Conservation (phyloP, 768 basidiomycete species). For the Sarcodon aspratus region DNA sequence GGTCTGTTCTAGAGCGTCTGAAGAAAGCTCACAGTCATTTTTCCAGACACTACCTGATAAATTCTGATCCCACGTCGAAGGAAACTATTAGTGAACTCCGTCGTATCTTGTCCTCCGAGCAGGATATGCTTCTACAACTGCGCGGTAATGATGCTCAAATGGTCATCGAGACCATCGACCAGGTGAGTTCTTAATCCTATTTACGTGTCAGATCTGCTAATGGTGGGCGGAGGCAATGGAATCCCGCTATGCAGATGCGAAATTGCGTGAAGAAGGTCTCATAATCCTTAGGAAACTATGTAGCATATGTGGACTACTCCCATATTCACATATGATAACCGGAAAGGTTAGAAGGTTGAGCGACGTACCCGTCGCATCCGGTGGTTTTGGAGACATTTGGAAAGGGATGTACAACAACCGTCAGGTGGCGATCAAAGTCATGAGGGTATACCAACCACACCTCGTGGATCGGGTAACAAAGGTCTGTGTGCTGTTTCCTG, state of each 20-base stretch:
- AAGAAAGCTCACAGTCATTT: too few relatives aligned
- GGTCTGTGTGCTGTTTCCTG: background rate
- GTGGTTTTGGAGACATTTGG: constrained; percentile 7
- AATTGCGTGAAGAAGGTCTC: too few relatives aligned
- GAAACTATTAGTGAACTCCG: too few relatives aligned
- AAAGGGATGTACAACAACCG: background rate
- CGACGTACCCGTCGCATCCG: background rate
- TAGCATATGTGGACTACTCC: background rate
- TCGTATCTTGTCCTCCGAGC: too few relatives aligned
- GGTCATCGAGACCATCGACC: background rate
- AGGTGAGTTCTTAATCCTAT: background rate
- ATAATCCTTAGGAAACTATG: background rate
- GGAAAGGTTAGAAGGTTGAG: background rate
- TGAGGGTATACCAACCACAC: background rate
- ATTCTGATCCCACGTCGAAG: too few relatives aligned
- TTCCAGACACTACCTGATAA: too few relatives aligned
- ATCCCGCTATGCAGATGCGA: too few relatives aligned
- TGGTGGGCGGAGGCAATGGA: too few relatives aligned
- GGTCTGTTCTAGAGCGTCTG: background rate
- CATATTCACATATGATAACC: background rate
- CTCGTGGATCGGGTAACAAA: background rate
- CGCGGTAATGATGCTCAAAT: background rate
- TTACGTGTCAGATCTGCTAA: too few relatives aligned
- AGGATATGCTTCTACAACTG: background rate
- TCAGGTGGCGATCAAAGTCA: background rate